phyloP scores from a whole-genome alignment of 2,329 filamentous ascomycete genomes.

The Emergomyces pasteurianus region DNA sequence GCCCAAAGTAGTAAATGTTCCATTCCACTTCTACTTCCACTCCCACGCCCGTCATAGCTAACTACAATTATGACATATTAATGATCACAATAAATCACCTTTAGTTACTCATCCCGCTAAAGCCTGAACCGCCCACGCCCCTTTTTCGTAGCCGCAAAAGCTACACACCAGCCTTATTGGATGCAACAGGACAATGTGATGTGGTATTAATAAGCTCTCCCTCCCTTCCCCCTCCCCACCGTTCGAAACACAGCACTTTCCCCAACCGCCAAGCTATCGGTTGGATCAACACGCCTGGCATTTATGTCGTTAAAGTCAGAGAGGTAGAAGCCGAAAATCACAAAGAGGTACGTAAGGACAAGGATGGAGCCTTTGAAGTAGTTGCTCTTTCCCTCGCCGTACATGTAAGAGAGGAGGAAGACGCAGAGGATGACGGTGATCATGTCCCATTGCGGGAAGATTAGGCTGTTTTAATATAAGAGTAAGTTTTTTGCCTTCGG shows the following conservation, averaged over 20 bases:
- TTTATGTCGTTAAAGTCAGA: constrained; percentile 52
- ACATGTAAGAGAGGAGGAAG: constrained; percentile 93
- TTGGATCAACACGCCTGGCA: constrained; percentile 35
- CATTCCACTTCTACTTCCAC: not conserved
- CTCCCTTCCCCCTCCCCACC: not conserved
- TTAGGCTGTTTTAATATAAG: constrained; percentile 43
- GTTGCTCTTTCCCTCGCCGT: constrained; percentile 97
- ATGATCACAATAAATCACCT: not conserved
- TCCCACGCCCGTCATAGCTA: not conserved
- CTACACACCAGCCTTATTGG: not conserved
- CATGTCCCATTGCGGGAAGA: constrained; percentile 99
- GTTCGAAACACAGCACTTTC: constrained; percentile 21
- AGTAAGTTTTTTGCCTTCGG: not conserved
- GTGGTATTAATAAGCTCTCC: not conserved
- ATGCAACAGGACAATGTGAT: not conserved
- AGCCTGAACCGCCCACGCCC: not conserved
- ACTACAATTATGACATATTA: not conserved
- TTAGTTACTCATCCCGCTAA: not conserved
- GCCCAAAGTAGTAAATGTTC: not conserved
- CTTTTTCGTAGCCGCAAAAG: not conserved
- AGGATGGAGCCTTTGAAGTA: constrained; percentile 99
- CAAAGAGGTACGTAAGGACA: constrained; percentile 82
- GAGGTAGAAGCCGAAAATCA: constrained; percentile 84
- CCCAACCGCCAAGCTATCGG: constrained; percentile 33
- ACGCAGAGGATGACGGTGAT: constrained; percentile 91